Evolutionary conservation across 2,329 filamentous ascomycete species (phyloP).

Genomic region (Biscogniauxia sp.): DNA sequence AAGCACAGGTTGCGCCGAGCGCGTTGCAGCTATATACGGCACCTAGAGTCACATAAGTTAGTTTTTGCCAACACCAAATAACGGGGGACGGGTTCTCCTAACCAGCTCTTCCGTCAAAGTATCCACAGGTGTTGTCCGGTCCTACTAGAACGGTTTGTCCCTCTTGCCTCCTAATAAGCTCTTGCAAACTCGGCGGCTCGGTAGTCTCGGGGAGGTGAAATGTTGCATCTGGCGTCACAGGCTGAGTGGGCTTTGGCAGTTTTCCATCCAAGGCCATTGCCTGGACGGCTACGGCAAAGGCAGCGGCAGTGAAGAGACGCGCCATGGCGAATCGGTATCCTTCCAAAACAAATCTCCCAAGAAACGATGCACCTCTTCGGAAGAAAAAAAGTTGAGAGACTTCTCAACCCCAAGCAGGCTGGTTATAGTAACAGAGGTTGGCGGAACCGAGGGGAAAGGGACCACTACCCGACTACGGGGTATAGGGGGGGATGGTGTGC

Average conservation of each 20-base stretch:
- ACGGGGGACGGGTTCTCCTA: constrained; percentile 4
- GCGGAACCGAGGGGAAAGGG: constrained; percentile 9
- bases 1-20: constrained; percentile 36
- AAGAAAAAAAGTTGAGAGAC: constrained; percentile 4
- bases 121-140: constrained; percentile 52
- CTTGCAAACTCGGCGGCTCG: constrained; percentile 34
- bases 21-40: constrained; percentile 40
- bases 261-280: constrained; percentile 34
- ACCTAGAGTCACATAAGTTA: constrained; percentile 22
- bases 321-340: constrained; percentile 18
- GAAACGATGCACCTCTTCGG: constrained; percentile 6
- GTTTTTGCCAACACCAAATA: too few species aligned
- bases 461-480: constrained; percentile 5
- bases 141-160: constrained; percentile 41
- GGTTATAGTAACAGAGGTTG: constrained; percentile 7
- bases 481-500: constrained; percentile 4
- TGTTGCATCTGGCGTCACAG: constrained; percentile 33
- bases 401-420: constrained; percentile 3
- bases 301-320: constrained; percentile 26
- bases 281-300: constrained; percentile 34
- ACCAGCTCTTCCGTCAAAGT: constrained; percentile 41
- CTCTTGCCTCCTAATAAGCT: constrained; percentile 33
- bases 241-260: constrained; percentile 35
- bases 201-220: constrained; percentile 43
- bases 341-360: neutral